Percentiles rank a stretch among this genome's conserved stretches.
phyloP scores from a whole-genome alignment of 129 eudicot genomes.

The Ambrosia artemisiifolia region DNA sequence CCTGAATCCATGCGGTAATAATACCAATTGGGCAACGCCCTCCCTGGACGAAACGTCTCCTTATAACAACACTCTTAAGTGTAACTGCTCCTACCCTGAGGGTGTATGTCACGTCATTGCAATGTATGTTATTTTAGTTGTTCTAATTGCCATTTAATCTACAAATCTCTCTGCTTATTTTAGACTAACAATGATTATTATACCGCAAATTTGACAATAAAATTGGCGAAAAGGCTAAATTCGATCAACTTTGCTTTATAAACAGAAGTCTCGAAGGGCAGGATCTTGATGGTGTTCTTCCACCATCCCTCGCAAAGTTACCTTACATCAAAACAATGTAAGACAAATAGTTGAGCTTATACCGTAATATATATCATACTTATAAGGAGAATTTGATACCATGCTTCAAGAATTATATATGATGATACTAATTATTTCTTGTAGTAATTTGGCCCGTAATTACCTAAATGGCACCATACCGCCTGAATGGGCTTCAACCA shows the following conservation, averaged over 20 bases:
- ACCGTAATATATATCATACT: not conserved
- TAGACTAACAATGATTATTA: not conserved
- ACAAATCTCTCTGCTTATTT: not conserved
- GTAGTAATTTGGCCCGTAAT: constrained; percentile 49
- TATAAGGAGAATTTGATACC: not conserved
- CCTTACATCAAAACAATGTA: constrained; percentile 45
- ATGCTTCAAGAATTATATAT: not conserved
- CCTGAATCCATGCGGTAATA: constrained; percentile 43
- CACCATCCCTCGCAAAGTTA: constrained; percentile 58
- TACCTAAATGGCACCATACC: constrained; percentile 71
- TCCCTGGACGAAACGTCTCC: not conserved
- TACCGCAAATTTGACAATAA: too few relatives aligned
- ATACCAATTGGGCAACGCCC: constrained; percentile 34
- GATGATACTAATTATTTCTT: not conserved
- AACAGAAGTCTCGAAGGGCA: constrained; percentile 59
- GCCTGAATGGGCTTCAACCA: constrained; percentile 58
- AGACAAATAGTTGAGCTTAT: not conserved
- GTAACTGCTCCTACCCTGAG: constrained; percentile 34
- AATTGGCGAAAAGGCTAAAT: too few relatives aligned
- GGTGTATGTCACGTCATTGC: constrained; percentile 34
- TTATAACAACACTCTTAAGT: constrained; percentile 37
- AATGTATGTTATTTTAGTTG: constrained; percentile 25
- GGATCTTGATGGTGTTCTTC: constrained; percentile 60
- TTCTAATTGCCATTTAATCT: not conserved
- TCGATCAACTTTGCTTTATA: constrained; percentile 1